These are phyloP conservation scores for Acanthamoeba culbertsoni DNA, from an alignment of 208 protist species.

Conservation along the genomic window DNA sequence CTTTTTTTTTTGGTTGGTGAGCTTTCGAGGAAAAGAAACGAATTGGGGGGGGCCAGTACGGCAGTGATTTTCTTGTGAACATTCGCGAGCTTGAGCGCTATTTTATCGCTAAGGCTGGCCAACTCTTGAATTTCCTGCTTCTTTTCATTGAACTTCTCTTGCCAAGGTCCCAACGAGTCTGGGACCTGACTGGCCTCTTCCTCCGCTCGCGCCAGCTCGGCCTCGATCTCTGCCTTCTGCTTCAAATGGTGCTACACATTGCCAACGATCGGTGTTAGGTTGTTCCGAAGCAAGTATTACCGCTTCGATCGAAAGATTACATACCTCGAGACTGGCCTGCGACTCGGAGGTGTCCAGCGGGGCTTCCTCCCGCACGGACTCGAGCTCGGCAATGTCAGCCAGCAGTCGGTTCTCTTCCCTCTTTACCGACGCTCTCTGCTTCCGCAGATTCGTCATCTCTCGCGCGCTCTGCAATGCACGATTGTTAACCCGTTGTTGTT, in stretches of 20 bases:
- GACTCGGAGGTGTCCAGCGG: slow-evolving; percentile 41
- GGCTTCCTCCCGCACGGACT: slow-evolving; percentile 27
- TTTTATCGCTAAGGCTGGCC: neutral
- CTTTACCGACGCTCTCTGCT: neutral
- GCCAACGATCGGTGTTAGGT: neutral
- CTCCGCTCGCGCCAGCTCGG: neutral
- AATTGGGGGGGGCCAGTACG: neutral
- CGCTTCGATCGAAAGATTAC: neutral
- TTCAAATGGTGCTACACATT: neutral
- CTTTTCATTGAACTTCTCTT: slow-evolving; percentile 50
- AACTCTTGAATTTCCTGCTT: slow-evolving; percentile 1
- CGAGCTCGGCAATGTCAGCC: slow-evolving; percentile 42
- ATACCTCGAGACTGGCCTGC: slow-evolving; percentile 54
- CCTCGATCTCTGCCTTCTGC: neutral
- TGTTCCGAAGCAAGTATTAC: neutral
- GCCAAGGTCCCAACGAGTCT: neutral
- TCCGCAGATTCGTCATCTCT: neutral
- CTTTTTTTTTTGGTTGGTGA: no score
- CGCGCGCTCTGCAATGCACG: neutral
- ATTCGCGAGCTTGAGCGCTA: neutral
- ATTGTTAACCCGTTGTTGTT: no score
- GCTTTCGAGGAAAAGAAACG: no score
- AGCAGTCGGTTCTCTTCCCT: neutral
- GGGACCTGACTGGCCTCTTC: neutral
- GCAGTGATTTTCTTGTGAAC: slow-evolving; percentile 22